Conservation (phyloP, 2,329 filamentous ascomycete species). For the Penicillium occitanis region DNA sequence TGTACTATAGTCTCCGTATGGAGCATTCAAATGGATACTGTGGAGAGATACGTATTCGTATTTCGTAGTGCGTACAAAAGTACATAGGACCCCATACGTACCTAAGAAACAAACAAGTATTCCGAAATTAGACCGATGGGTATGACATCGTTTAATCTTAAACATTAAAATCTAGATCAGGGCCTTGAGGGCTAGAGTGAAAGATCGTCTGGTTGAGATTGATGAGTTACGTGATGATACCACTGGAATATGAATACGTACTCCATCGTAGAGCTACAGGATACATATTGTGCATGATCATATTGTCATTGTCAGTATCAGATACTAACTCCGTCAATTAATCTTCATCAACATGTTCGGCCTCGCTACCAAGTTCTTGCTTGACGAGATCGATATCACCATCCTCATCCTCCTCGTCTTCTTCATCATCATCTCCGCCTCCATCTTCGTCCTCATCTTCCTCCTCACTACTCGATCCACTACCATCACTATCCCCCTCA, state of each 20-base stretch:
- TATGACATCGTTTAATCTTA: conserved; percentile 8
- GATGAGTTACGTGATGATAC: neutral
- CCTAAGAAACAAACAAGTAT: neutral
- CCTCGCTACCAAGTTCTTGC: conserved; percentile 47
- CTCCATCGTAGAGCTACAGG: neutral
- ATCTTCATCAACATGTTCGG: conserved; percentile 35
- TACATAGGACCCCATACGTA: neutral
- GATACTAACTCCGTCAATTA: too few species aligned
- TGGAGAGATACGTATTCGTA: neutral
- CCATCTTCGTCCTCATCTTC: conserved; percentile 35
- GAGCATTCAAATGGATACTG: neutral
- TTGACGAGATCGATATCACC: conserved; percentile 39
- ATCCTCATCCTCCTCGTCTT: conserved; percentile 44
- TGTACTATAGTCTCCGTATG: too few species aligned
- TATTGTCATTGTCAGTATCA: neutral
- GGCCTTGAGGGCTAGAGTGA: neutral
- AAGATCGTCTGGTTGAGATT: neutral
- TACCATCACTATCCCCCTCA: conserved; percentile 50
- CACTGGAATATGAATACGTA: too few species aligned
- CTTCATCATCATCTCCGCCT: conserved; percentile 38
- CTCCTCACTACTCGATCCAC: conserved; percentile 46
- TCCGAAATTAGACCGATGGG: conserved; percentile 2
- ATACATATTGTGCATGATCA: neutral
- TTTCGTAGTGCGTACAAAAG: neutral
- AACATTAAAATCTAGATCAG: neutral